Conservation (phyloP, 371 early-diverging fungal genomes). For the Saksenaea oblongispora region DNA sequence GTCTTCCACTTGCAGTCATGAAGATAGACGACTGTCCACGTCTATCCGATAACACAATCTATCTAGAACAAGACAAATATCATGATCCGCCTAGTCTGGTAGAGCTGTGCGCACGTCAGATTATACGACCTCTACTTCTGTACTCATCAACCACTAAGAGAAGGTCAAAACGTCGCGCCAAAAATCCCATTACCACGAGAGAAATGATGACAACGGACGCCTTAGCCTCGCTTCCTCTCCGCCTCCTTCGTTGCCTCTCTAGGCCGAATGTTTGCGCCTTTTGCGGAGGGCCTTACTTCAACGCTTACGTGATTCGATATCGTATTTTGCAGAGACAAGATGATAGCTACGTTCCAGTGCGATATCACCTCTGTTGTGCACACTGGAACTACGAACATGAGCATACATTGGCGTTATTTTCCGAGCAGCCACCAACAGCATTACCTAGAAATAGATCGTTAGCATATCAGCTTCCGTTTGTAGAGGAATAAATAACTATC, state of each 20-base stretch:
- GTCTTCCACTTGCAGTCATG: slow-evolving; percentile 14
- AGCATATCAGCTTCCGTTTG: background rate
- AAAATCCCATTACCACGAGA: background rate
- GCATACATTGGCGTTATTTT: slow-evolving; percentile 16
- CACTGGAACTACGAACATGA: slow-evolving; percentile 30
- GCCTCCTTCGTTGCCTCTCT: slow-evolving; percentile 43
- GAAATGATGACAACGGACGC: background rate
- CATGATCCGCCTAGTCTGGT: slow-evolving; percentile 23
- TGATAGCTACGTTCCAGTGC: slow-evolving; percentile 16
- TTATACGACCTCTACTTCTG: background rate
- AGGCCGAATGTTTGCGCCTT: slow-evolving; percentile 70
- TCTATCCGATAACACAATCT: background rate
- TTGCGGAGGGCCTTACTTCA: slow-evolving; percentile 83
- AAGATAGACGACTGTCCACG: slow-evolving; percentile 14
- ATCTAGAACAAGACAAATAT: slow-evolving; percentile 6
- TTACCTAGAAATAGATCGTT: slow-evolving; percentile 1
- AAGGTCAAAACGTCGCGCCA: background rate
- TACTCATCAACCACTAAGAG: background rate
- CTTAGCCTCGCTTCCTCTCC: background rate
- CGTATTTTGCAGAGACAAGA: slow-evolving; percentile 57
- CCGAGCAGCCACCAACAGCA: background rate
- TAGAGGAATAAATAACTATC: background rate
- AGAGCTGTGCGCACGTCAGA: slow-evolving; percentile 19
- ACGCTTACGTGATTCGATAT: slow-evolving; percentile 52
- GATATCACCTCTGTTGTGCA: slow-evolving; percentile 25